Evolutionary conservation across 257 asterid genomes (phyloP), one percentile per base, ranked within the genome.

Genomic region (Solanum pinnatisectum): DNA sequence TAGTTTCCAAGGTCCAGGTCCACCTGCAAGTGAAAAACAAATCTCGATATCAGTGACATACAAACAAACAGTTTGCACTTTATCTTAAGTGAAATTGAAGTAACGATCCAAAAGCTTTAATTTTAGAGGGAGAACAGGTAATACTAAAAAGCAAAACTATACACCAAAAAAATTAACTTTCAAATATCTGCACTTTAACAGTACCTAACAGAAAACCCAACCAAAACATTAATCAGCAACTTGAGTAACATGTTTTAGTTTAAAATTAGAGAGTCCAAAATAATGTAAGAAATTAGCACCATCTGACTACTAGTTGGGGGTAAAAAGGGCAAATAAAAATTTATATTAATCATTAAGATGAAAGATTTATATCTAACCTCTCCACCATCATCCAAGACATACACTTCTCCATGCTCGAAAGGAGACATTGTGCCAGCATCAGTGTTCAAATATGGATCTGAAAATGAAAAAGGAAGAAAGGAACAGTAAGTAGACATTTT

Each of bases 1-100:
- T 96, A 96, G 91, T 96, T 96, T 84, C 99, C 99, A 60, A 96
- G 99, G 94, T 96, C 99, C 90, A 96, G 93, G 93, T 96, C 99
- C 96, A 96, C 99, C 99, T 95, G 90, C 89, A 91, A 52, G 89
- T 89, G 78, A 42, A 87, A 83, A 89, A 72, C 18, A 52, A 27
- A 44, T 79, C 63, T 42, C 22, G 65, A 79, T 78, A 15, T 44
- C 18, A 44, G 65, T 15, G 37, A 25, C 63, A 44, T 44, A 78
- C 18, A 78, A 8, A 44, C 37, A 44, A 42, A 79, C 13, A 44
- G 9, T 27, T 14, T 79, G 60, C 39, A 25, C 84, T 78, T 40
- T 4, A 25, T n/a, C 65, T 42, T 4, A 25, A 18, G 23, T 25
- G 67, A 79, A 42, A 44, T 42, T 15, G 59, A 79, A 79, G 85